Evolutionary conservation across 2,329 filamentous ascomycete genomes (phyloP).

Genomic region (Scortechinia acanthostroma): DNA sequence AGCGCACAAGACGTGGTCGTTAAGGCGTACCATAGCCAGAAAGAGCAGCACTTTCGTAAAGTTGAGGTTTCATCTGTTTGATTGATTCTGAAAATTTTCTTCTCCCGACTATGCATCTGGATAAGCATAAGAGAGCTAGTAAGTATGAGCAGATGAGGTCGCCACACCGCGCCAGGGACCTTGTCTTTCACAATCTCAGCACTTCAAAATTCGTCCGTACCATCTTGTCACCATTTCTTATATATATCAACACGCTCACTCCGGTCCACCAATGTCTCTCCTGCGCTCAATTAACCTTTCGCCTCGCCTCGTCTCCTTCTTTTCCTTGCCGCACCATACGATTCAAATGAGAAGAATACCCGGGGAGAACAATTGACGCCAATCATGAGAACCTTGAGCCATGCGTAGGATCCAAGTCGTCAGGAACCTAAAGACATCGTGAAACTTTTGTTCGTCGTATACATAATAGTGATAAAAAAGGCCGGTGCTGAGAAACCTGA

Average conservation of each 20-base stretch:
- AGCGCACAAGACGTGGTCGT: too few relatives aligned
- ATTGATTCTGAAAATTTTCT: too few relatives aligned
- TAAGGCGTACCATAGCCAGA: too few relatives aligned
- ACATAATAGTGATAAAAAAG: constrained; percentile 15
- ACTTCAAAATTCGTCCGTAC: too few relatives aligned
- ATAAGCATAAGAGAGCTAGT: too few relatives aligned
- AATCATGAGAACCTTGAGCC: constrained; percentile 26
- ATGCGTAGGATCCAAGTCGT: constrained; percentile 20
- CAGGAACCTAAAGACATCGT: constrained; percentile 22
- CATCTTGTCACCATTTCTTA: constrained; percentile 15
- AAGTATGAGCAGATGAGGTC: too few relatives aligned
- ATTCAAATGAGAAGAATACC: constrained; percentile 22
- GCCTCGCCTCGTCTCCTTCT: constrained; percentile 18
- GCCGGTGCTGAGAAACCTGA: constrained; percentile 12
- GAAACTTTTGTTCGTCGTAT: constrained; percentile 27
- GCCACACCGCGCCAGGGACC: too few relatives aligned
- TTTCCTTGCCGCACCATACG: too few relatives aligned
- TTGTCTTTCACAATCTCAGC: too few relatives aligned
- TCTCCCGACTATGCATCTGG: too few relatives aligned
- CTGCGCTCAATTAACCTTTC: constrained; percentile 16
- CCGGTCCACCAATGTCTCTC: constrained; percentile 15
- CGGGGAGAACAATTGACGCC: constrained; percentile 27
- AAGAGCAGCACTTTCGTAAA: too few relatives aligned
- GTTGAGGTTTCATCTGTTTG: too few relatives aligned
- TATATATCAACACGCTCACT: constrained; percentile 14